Evolutionary conservation across 352 stramenopile genomes (phyloP), one percentile per base, ranked within the genome.

Genomic region (Globisporangium nagaii): DNA sequence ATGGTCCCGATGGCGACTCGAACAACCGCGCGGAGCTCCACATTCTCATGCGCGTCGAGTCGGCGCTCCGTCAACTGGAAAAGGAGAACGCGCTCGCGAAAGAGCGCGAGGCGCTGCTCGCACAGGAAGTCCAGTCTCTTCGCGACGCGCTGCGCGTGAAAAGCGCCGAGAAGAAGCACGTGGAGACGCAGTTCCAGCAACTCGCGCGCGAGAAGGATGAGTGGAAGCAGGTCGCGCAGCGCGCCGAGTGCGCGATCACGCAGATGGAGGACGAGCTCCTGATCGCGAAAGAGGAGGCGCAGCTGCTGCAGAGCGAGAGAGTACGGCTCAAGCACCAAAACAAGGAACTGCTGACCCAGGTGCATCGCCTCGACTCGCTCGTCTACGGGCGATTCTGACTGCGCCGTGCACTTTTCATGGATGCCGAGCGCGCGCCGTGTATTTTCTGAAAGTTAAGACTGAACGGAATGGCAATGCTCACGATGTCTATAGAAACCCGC

Each of bases 301-400:
- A 86, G 30, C 62, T 90, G n/a, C 58, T 89, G 30, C 67, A 62
- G 10, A 70, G 69, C 40, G 79, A 90, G 51, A 70, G 68, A 25
- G 42, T 72, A 36, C 69, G 82, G 0, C 70, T 93, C 27, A 74
- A 85, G 60, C 71, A 74, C 12, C 79, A 88, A 43, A 92, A 92
- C 67, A 73, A 71, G 46, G 79, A 92, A 58, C 60, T 93, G 4
- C 53, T 81, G 4, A 72, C 76, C 4, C 79, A 90, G 19, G 79
- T 93, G 9, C 77, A 87, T 60, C 78, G 82, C 4, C 72, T 89
- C 34, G 79, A 90, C 50, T 82, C 77, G 15, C 68, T 90, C 24
- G 78, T 90, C 37, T 89, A 90, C 53, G 79, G 79, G 1, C 77
- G 79, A 2, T 90, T 92, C 64, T 88, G 70, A 71, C n/a, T n/a